Base-by-base conservation (phyloP, 2,329 filamentous ascomycete species). In the Arthrobotrys megalospora region DNA sequence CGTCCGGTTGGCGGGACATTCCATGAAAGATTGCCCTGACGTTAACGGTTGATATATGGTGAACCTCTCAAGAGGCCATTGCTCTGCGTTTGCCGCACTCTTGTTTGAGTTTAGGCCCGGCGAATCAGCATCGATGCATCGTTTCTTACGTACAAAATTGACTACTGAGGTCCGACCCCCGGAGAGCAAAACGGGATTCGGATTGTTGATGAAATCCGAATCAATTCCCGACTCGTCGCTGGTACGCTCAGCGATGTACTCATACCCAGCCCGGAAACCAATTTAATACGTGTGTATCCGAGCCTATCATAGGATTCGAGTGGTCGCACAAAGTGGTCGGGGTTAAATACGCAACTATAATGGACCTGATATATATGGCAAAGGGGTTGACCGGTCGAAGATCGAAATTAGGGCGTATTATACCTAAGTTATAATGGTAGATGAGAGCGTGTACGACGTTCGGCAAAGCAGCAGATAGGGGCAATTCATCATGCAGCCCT, bases 401-500 rank as follows among this genome's bases (percentile, higher is more conserved):
- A 28, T 38, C 52, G 32, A 38, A 21, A 58, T 38, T 14, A 32
- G 28, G 50, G 50, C 34, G 14, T 24, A 34, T 34, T 21, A 28
- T 53, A 11, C 16, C n/a, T n/a, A n/a, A n/a, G n/a, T n/a, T n/a
- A n/a, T 34, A 12, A 34, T 52, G 0, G 32, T 19, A 6, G n/a
- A 12, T 12, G 32, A n/a, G 24, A 8, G 21, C 12, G 28, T 72
- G 68, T 72, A 24, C 48, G 19, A 72, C 68, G 7, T 65, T 65
- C 47, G 58, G 68, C 58, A 53, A 71, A 32, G 58, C 24, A 52
- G 10, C 52, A 53, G 16, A 36, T 55, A 52, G 52, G 55, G 34
- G 34, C 55, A 71, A 53, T 55, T 58, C 58, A 47, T 52, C 58
- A 53, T 72, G 58, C 68, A 72, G 58, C 68, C 68, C 68, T 72